A percentile compares a stretch with the other conserved stretches of the same genome.
Evolutionary conservation across 2,329 filamentous ascomycete species (phyloP).

Genomic region (Apiospora rasikravindrae): DNA sequence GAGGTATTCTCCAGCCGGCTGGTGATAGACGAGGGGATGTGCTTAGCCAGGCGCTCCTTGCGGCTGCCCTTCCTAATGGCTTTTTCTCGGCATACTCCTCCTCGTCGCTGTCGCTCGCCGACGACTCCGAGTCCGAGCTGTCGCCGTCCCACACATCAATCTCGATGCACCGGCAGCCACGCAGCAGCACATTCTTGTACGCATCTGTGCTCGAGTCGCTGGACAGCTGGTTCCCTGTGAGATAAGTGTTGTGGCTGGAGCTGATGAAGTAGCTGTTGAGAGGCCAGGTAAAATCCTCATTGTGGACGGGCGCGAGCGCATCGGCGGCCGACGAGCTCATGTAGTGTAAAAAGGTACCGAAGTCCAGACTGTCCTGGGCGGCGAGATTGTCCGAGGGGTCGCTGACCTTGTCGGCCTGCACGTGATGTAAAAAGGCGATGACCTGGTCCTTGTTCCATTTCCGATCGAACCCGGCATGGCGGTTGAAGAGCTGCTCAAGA

Average conservation of each 20-base stretch:
- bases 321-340: slow-evolving; percentile 58
- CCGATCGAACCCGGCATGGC: slow-evolving; percentile 45
- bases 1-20: slow-evolving; percentile 55
- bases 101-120: slow-evolving; percentile 63
- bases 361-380: slow-evolving; percentile 46
- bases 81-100: slow-evolving; percentile 49
- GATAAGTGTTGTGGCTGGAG: slow-evolving; percentile 94
- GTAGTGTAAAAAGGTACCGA: slow-evolving; percentile 57
- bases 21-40: slow-evolving; percentile 50
- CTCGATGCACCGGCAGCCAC: slow-evolving; percentile 89
- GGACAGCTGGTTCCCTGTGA: slow-evolving; percentile 85
- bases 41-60: slow-evolving; percentile 69
- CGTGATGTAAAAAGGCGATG: slow-evolving; percentile 50
- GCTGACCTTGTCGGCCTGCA: slow-evolving; percentile 48
- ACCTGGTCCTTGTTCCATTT: slow-evolving; percentile 53
- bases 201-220: slow-evolving; percentile 86
- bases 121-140: slow-evolving; percentile 72
- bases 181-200: slow-evolving; percentile 82
- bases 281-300: slow-evolving; percentile 71
- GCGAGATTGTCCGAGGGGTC: slow-evolving; percentile 38
- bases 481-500: slow-evolving; percentile 50
- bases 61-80: slow-evolving; percentile 66
- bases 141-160: slow-evolving; percentile 95
- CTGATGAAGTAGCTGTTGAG: slow-evolving; percentile 92
- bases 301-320: slow-evolving; percentile 45